Evolutionary conservation across 1,284 basidiomycete genomes (phyloP).

Genomic region (Cyathus pygmaeus): DNA sequence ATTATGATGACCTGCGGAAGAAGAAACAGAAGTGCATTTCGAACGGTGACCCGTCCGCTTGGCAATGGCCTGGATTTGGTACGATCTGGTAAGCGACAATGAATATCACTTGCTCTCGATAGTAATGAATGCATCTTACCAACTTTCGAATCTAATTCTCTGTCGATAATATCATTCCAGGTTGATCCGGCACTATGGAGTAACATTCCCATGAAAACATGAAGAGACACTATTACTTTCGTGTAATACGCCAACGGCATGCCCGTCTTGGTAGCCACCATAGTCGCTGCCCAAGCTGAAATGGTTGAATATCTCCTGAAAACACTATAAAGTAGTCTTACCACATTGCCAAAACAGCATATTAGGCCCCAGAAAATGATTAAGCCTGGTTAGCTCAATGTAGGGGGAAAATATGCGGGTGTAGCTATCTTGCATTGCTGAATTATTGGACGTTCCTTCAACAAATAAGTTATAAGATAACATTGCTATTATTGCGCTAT

Average conservation of each 20-base stretch:
- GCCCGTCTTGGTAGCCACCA: not conserved
- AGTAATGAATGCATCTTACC: constrained; percentile 7
- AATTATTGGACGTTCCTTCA: too few relatives aligned
- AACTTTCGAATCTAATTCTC: constrained; percentile 19
- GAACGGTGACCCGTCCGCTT: constrained; percentile 8
- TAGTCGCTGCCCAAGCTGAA: not conserved
- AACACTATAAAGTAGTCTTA: not conserved
- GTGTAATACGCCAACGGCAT: not conserved
- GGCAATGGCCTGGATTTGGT: constrained; percentile 22
- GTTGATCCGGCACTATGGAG: constrained; percentile 15
- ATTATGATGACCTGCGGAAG: not conserved
- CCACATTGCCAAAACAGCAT: not conserved
- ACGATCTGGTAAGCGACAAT: constrained; percentile 14
- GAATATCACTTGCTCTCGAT: too few relatives aligned
- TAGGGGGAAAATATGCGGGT: not conserved
- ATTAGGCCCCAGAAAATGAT: not conserved
- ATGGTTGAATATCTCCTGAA: not conserved
- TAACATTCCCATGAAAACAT: not conserved
- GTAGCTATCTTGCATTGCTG: too few relatives aligned
- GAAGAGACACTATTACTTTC: not conserved
- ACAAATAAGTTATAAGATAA: too few relatives aligned
- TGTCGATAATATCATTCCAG: constrained; percentile 26
- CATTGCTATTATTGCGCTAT: too few relatives aligned
- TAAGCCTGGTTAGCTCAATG: not conserved
- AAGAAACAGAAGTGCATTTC: not conserved